phyloP scores from a whole-genome alignment of 257 asterid species.

The Voacanga thouarsii region DNA sequence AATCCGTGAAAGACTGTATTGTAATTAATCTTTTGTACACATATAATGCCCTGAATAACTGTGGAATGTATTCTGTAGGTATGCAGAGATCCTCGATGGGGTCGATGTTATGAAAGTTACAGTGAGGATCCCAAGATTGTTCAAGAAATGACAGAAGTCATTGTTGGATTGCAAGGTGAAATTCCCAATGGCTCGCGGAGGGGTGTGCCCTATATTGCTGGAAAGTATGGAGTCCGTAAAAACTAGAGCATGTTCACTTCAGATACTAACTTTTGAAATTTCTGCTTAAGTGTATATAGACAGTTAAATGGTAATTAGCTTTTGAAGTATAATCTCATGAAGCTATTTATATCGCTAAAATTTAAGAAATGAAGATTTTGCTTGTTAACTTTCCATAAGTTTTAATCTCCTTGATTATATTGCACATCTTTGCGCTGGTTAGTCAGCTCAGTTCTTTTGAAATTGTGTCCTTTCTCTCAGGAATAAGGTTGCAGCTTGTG shows the following conservation, averaged over 20 bases:
- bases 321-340: background rate
- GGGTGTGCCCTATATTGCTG: constrained; percentile 75
- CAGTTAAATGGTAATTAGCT: background rate
- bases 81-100: constrained; percentile 98
- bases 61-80: constrained; percentile 42
- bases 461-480: constrained; percentile 28
- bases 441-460: background rate
- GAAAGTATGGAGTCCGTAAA: constrained; percentile 47
- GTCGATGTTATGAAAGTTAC: constrained; percentile 91
- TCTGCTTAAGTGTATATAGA: background rate
- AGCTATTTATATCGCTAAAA: background rate
- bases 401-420: background rate
- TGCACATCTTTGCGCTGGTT: background rate
- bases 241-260: constrained; percentile 17
- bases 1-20: background rate
- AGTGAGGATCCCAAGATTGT: constrained; percentile 87
- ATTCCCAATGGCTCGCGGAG: constrained; percentile 59
- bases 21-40: background rate
- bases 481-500: constrained; percentile 91
- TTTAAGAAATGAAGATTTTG: constrained; percentile 3
- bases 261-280: background rate
- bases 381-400: no score
- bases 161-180: constrained; percentile 86
- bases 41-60: background rate
- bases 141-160: constrained; percentile 76